Percentiles rank a stretch among this genome's conserved stretches.
Evolutionary conservation across 2,329 filamentous ascomycete species (phyloP).

Genomic region (Alternaria alternata): DNA sequence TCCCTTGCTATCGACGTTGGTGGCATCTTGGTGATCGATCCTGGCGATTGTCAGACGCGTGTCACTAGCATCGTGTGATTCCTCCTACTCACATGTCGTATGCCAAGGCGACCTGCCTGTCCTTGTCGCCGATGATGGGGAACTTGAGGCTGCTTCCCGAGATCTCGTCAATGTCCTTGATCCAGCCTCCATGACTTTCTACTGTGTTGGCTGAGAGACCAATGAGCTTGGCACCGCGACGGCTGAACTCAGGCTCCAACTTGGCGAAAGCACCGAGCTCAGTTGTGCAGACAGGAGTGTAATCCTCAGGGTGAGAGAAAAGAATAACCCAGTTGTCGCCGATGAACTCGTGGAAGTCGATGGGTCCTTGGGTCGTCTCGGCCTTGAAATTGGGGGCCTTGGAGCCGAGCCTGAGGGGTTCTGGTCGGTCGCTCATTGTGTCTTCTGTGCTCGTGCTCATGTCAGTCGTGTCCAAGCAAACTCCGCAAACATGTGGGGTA

Average conservation of each 20-base stretch:
- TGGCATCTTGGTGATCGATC: constrained; percentile 63
- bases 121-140: constrained; percentile 64
- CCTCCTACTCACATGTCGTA: constrained; percentile 58
- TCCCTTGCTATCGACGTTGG: constrained; percentile 66
- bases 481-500: constrained; percentile 42
- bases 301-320: constrained; percentile 74
- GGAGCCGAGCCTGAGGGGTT: constrained; percentile 69
- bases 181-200: constrained; percentile 61
- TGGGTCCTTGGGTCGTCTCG: constrained; percentile 70
- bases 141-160: constrained; percentile 57
- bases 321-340: constrained; percentile 74
- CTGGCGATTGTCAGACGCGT: constrained; percentile 36
- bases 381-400: constrained; percentile 74
- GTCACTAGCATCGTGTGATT: constrained; percentile 8
- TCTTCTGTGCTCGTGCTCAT: constrained; percentile 1
- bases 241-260: constrained; percentile 70
- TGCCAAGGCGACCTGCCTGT: constrained; percentile 60
- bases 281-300: constrained; percentile 69
- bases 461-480: constrained; percentile 31
- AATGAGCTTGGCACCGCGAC: constrained; percentile 69
- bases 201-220: constrained; percentile 63
- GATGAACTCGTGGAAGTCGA: constrained; percentile 76
- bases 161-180: constrained; percentile 63
- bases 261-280: constrained; percentile 70
- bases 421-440: constrained; percentile 44